Evolutionary conservation across 257 asterid genomes (phyloP), one percentile per base, ranked within the genome.

Genomic region (Gentiana dahurica): DNA sequence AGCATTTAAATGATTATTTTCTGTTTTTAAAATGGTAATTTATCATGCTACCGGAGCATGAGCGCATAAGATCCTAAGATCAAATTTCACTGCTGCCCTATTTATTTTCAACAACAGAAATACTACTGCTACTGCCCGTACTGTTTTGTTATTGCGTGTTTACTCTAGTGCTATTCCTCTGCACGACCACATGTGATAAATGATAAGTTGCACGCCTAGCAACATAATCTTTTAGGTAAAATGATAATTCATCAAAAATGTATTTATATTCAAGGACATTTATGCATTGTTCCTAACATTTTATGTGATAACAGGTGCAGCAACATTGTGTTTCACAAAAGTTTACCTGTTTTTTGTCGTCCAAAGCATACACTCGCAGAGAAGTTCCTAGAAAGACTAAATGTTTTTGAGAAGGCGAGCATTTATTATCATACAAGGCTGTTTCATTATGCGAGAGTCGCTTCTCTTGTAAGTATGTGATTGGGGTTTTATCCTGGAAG

Each of bases 281-380:
- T 39, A 8, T 39, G 3, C 8, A 4, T 8, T 8, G 45, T 37
- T 59, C 45, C 43, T 52, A 34, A 5, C 35, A 33, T 53, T 53
- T 61, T 51, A 54, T 59, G 58, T 59, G 55, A 41, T 32, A 80
- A 73, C 79, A 90, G 97, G 85, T 77, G 65, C 57, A 74, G 60
- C 57, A 61, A 59, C 73, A 63, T 73, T 66, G 65, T 75, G 55
- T 74, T 76, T 51, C 81, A 85, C 60, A 76, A 65, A 60, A 62
- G 69, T 65, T 65, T 74, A 59, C 61, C 71, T 3, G 48, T 77
- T 39, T 68, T 73, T 74, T 71, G 66, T 58, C 87, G 91, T 24
- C 74, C 85, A 6, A 90, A 82, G 81, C 96, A 87, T 72, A 77
- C 74, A 62, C 62, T 80, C 52, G 51, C 94, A 7, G 89, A 71